phyloP scores from a whole-genome alignment of 2,329 filamentous ascomycete species.

The Sarocladium brachiariae region DNA sequence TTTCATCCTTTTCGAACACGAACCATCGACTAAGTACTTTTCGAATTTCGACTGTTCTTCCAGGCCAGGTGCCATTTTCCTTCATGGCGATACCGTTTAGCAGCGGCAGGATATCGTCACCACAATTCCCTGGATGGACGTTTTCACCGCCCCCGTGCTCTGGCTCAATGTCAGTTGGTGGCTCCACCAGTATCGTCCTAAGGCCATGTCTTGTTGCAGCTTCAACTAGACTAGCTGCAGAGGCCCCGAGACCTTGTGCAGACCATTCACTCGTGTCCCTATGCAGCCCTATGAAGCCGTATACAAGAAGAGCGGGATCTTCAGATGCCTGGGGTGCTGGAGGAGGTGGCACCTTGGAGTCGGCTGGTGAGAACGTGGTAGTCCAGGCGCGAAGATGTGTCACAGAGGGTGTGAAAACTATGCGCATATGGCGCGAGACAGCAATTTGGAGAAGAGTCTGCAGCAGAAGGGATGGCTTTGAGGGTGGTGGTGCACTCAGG shows the following conservation, averaged over 20 bases:
- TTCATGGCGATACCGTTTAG: constrained; percentile 49
- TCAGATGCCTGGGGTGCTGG: constrained; percentile 18
- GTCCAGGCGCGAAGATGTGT: constrained; percentile 73
- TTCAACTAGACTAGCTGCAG: constrained; percentile 57
- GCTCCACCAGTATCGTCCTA: constrained; percentile 41
- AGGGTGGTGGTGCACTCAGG: background rate
- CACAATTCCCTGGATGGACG: constrained; percentile 20
- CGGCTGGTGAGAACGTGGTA: constrained; percentile 40
- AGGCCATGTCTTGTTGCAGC: constrained; percentile 41
- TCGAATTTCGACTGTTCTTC: constrained; percentile 50
- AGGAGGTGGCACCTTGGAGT: constrained; percentile 31
- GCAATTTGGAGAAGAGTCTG: constrained; percentile 64
- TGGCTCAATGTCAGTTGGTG: constrained; percentile 22
- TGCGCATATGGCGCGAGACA: constrained; percentile 59
- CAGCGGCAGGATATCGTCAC: constrained; percentile 51
- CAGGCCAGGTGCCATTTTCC: constrained; percentile 49
- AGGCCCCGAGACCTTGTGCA: constrained; percentile 61
- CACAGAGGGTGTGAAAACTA: constrained; percentile 69
- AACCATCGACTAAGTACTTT: constrained; percentile 62
- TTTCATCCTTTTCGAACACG: constrained; percentile 13
- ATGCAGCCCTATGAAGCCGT: constrained; percentile 60
- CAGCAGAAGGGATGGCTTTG: constrained; percentile 39
- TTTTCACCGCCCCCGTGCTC: constrained; percentile 10
- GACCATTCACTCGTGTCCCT: constrained; percentile 66
- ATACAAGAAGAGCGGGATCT: constrained; percentile 48